Evolutionary conservation across 768 basidiomycete genomes (phyloP).

Genomic region (Brasilioporus rufonigricans): DNA sequence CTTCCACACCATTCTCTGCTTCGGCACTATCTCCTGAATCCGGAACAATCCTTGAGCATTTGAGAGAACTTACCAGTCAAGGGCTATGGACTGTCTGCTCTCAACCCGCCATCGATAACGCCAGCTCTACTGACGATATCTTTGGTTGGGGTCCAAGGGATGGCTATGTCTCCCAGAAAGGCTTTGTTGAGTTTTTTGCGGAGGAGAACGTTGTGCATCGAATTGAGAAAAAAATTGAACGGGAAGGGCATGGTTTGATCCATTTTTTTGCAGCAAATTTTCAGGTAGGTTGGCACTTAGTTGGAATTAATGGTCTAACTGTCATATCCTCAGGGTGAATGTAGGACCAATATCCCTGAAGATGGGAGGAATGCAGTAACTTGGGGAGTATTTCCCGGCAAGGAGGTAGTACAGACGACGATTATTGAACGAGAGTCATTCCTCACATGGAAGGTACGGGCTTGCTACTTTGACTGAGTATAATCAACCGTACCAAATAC

Average conservation of each 20-base stretch:
- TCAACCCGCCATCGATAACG: conserved; percentile 90
- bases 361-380: conserved; percentile 92
- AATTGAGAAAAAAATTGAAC: conserved; percentile 57
- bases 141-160: conserved; percentile 93
- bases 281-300: conserved; percentile 44
- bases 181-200: conserved; percentile 96
- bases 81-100: conserved; percentile 98
- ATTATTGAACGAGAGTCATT: conserved; percentile 96
- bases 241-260: conserved; percentile 61
- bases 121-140: conserved; percentile 65
- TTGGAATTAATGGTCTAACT: background rate
- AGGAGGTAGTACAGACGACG: conserved; percentile 94
- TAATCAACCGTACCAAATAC: background rate
- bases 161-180: conserved; percentile 97
- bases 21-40: conserved; percentile 83
- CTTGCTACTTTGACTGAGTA: background rate
- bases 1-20: conserved; percentile 86
- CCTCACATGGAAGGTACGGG: conserved; percentile 88
- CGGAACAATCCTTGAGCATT: conserved; percentile 68
- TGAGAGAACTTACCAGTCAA: conserved; percentile 69
- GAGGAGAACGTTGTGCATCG: conserved; percentile 52
- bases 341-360: conserved; percentile 72
- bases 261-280: conserved; percentile 86
- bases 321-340: conserved; percentile 58
- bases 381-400: conserved; percentile 97